Base-by-base conservation (phyloP, 2,329 filamentous ascomycete species). In the Aspergillus clavatus region DNA sequence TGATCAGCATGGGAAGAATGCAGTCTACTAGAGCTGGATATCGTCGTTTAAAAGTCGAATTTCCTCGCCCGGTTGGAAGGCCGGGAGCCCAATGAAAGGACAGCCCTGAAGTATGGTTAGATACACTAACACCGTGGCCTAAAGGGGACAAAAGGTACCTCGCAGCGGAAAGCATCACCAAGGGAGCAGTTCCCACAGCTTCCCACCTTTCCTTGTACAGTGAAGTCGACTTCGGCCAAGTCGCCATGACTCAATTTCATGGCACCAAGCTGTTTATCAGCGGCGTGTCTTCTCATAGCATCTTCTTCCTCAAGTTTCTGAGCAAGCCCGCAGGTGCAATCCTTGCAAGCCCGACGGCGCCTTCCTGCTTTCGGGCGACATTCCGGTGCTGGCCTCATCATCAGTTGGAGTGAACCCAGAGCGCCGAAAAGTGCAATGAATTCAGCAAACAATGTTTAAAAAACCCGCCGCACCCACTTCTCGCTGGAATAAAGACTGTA, bases 41-140 rank as follows among this genome's bases (percentile, higher is more conserved):
- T 88, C 82, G 55, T 95, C 88, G 67, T 94, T 91, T 60, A 95
- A 66, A 48, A 98, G 75, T 61, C 83, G 79, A 40, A 97, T 89
- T 72, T 97, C 89, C 74, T 98, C 90, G 12, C 93, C 93, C 3
- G 89, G 89, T 76, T 96, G 95, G 76, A 98, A 98, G 4, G 93
- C 87, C 11, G 93, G 93, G 56, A 98, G 77, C 4, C 90, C 90
- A 59, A 95, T 87, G 64, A 93, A 95, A 1, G 90, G 90, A 60
- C 84, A 87, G 23, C 63, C 81, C 40, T 33, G 18, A 16, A 16
- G 4, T 1, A 33, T 33, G 8, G 29, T 33, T 14, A 33, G 29
- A 33, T 11, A 33, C 10, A 14, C 7, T 31, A 7, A 12, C 12
- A 3, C 7, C 16, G 16, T 24, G 23, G 23, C 23, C 23, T 16